Evolutionary conservation across 2,329 filamentous ascomycete genomes (phyloP), one percentile per base, ranked within the genome.

Genomic region (Penicillium sp.): DNA sequence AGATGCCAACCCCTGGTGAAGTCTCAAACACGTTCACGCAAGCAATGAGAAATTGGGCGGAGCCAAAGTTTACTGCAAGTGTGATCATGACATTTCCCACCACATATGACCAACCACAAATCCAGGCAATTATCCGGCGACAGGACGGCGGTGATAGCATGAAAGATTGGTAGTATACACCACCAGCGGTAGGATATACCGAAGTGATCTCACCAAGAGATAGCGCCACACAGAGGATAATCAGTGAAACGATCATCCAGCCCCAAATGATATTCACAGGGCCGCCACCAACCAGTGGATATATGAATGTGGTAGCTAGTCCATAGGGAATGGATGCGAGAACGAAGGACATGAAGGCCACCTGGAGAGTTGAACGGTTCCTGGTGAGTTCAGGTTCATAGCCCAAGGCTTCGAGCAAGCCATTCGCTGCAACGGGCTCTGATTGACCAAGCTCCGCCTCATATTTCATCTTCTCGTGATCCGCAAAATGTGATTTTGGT

Each of bases 31-130:
- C 79, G 65, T 85, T 84, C 70, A 85, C 77, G 64, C 82, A 84
- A 47, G 78, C 80, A 63, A 83, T 76, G 52, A 85, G 72, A 73
- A 85, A 84, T 16, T 82, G 73, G 3, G 82, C 77, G n/a, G 82
- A 83, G 69, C 89, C 90, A 66, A 93, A 90, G 70, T 90, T 90
- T 1, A 89, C 89, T 6, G 90, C 87, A 0, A 90, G 78, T 0
- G 87, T 89, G 49, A 89, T 93, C 65, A 88, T 91, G 73, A 92
- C 88, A 77, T 92, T 92, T 59, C 90, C 90, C 53, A 91, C 86
- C 18, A 91, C 84, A 71, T 90, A 92, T 22, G 88, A 73, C 87
- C 88, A 90, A 5, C 88, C 88, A 4, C 87, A 88, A 22, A 89
- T 83, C 83, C 86, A 90, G 7, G 82, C 85, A 7, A 87, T 83